These are phyloP conservation scores for Cyanodermella asteris DNA, from an alignment of 2,329 filamentous ascomycete species.

Conservation along the genomic window DNA sequence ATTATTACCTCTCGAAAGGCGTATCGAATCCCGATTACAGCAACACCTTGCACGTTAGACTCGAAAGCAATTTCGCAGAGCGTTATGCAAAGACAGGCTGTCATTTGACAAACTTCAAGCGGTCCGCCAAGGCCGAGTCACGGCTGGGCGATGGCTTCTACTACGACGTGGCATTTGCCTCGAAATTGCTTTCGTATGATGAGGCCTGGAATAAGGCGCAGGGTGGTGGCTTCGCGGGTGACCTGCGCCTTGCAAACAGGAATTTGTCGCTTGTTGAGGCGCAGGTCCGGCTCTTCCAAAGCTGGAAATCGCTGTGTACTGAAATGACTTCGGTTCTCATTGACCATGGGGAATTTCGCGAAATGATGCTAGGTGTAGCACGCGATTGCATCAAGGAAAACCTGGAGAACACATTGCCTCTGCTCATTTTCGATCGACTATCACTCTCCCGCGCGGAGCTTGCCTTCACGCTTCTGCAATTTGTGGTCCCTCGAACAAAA, in stretches of 20 bases:
- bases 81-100: conserved; percentile 59
- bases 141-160: conserved; percentile 58
- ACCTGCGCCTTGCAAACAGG: conserved; percentile 69
- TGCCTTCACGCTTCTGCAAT: conserved; percentile 61
- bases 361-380: conserved; percentile 51
- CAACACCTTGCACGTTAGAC: conserved; percentile 61
- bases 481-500: conserved; percentile 33
- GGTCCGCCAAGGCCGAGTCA: conserved; percentile 42
- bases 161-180: conserved; percentile 58
- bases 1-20: conserved; percentile 60
- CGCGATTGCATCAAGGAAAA: conserved; percentile 63
- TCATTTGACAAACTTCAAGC: conserved; percentile 57
- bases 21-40: conserved; percentile 70
- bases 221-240: conserved; percentile 53
- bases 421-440: conserved; percentile 62
- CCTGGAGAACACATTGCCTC: conserved; percentile 45
- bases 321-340: conserved; percentile 51
- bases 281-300: conserved; percentile 59
- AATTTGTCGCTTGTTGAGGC: conserved; percentile 86
- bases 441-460: conserved; percentile 58
- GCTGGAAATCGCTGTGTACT: conserved; percentile 72
- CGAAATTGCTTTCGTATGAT: conserved; percentile 56
- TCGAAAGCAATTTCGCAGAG: conserved; percentile 62
- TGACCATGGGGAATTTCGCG: conserved; percentile 34
- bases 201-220: conserved; percentile 48